Evolutionary conservation across 805 yeast genomes (phyloP).

Genomic region (Wickerhamia fluorescens): DNA sequence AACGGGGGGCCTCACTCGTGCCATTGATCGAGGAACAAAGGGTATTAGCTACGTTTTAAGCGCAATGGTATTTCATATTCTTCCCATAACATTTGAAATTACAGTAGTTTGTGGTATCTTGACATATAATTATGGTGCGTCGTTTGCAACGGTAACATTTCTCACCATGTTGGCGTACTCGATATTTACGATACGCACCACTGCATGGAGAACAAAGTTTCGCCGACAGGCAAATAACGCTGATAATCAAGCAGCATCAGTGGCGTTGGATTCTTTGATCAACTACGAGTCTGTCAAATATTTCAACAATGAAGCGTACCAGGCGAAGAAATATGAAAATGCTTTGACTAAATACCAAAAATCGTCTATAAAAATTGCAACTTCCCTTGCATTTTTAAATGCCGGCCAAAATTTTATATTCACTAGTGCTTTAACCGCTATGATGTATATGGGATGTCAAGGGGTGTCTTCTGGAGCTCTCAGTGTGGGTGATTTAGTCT

Average conservation of each 20-base stretch:
- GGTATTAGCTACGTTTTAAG: constrained; percentile 90
- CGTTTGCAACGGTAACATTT: constrained; percentile 85
- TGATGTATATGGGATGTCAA: constrained; percentile 97
- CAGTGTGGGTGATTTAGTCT: constrained; percentile 90
- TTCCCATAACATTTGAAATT: constrained; percentile 90
- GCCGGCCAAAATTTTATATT: constrained; percentile 76
- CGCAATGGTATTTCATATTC: constrained; percentile 96
- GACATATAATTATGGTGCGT: constrained; percentile 84
- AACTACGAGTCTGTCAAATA: constrained; percentile 93
- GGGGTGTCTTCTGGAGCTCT: constrained; percentile 81
- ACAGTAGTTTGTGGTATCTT: constrained; percentile 88
- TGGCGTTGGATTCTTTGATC: constrained; percentile 87
- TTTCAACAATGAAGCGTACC: constrained; percentile 83
- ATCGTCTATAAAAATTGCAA: constrained; percentile 74
- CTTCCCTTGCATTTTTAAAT: constrained; percentile 71
- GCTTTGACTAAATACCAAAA: constrained; percentile 70
- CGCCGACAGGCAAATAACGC: constrained; percentile 84
- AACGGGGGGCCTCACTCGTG: constrained; percentile 94
- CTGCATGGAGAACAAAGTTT: constrained; percentile 94
- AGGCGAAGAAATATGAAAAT: constrained; percentile 69
- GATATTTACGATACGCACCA: constrained; percentile 79
- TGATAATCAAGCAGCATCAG: constrained; percentile 91
- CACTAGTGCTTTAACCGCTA: constrained; percentile 84
- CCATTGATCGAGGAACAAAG: constrained; percentile 95
- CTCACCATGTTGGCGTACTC: constrained; percentile 87